A percentile compares a stretch with the other conserved stretches of the same genome.
Conservation (phyloP, 805 yeast genomes). For the Zygosaccharomyces bisporus region DNA sequence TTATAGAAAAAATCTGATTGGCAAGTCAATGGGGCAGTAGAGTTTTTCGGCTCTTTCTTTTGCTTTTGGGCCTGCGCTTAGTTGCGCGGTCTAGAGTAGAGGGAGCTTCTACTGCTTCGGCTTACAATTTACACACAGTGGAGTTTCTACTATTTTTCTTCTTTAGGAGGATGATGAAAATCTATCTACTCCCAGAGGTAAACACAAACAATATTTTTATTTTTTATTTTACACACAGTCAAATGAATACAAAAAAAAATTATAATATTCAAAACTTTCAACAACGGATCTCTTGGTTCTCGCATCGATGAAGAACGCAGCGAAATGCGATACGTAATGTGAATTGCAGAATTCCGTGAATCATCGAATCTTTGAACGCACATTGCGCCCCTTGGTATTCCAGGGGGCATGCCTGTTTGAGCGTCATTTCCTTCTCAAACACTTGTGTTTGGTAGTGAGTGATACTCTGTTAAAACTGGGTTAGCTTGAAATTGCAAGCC, state of each 20-base stretch:
- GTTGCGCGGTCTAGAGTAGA: conserved; percentile 27
- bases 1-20: conserved; percentile 28
- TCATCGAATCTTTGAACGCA: conserved; percentile 47
- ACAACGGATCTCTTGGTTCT: conserved; percentile 44
- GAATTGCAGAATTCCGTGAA: conserved; percentile 38
- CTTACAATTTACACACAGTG: conserved; percentile 23
- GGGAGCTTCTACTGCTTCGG: conserved; percentile 6
- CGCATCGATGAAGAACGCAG: conserved; percentile 47
- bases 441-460: conserved; percentile 36
- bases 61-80: conserved; percentile 28
- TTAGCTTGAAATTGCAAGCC: conserved; percentile 36
- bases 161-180: conserved; percentile 4
- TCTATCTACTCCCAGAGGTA: conserved; percentile 19
- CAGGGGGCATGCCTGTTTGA: conserved; percentile 41
- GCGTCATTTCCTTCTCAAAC: conserved; percentile 40
- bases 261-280: conserved; percentile 38
- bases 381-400: conserved; percentile 44
- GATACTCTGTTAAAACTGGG: conserved; percentile 29
- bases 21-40: background rate
- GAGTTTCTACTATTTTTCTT: conserved; percentile 16
- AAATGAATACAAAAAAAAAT: conserved; percentile 15
- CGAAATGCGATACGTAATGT: conserved; percentile 44
- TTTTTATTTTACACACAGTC: conserved; percentile 14
- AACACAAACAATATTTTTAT: conserved; percentile 21
- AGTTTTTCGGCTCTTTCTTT: background rate